Evolutionary conservation across 495 filamentous ascomycete genomes (phyloP).

Genomic region (Astrocystis sublimbata): DNA sequence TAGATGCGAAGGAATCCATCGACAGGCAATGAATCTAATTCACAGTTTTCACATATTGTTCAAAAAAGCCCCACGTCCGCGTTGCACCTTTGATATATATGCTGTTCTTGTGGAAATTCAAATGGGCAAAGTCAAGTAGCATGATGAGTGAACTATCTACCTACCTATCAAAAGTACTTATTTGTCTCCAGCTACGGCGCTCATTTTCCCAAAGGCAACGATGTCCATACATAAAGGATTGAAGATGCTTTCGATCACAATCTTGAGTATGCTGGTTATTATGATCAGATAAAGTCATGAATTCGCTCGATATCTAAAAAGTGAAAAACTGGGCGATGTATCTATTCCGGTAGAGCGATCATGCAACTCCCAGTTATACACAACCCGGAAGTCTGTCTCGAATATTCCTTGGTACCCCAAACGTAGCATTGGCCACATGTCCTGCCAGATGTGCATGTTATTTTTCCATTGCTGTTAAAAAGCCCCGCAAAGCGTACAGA

Average conservation of each 20-base stretch:
- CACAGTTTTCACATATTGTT: background rate
- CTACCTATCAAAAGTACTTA: no score
- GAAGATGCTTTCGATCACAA: no score
- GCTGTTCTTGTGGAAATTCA: no score
- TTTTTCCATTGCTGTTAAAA: background rate
- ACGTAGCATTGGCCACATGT: background rate
- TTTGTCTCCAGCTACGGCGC: no score
- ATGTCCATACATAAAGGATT: no score
- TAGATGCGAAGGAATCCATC: background rate
- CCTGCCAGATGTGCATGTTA: background rate
- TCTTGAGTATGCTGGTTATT: background rate
- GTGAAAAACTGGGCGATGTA: no score
- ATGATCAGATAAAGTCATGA: background rate
- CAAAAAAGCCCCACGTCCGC: background rate
- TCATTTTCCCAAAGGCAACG: no score
- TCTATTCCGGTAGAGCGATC: background rate
- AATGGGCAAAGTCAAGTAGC: no score
- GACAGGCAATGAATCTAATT: background rate
- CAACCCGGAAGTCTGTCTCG: background rate
- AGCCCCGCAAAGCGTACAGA: background rate
- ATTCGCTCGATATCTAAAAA: no score
- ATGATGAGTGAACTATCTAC: no score
- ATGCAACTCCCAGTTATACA: background rate
- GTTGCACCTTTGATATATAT: background rate
- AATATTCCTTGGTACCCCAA: background rate